Evolutionary conservation across 1,139 yeast species (phyloP).

Genomic region (Pichia terricola): DNA sequence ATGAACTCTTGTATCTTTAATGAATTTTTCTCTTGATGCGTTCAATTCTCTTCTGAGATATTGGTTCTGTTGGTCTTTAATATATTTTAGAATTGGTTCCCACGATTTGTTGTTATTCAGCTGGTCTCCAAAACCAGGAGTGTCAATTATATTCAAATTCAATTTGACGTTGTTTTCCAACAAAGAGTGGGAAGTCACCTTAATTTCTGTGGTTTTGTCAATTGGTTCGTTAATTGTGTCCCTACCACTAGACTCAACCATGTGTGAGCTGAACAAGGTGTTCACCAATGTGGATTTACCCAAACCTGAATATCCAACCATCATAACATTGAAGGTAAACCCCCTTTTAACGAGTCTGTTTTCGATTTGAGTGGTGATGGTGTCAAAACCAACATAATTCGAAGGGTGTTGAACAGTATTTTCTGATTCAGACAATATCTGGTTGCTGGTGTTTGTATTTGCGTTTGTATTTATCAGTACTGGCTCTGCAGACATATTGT

Average conservation of each 20-base stretch:
- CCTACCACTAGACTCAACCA: constrained; percentile 69
- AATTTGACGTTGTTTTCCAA: constrained; percentile 82
- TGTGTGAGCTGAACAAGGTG: constrained; percentile 78
- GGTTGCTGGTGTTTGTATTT: no score
- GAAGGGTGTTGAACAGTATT: constrained; percentile 28
- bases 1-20: constrained; percentile 90
- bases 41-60: constrained; percentile 92
- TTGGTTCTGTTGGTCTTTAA: constrained; percentile 92
- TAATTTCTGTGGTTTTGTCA: constrained; percentile 82
- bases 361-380: constrained; percentile 92
- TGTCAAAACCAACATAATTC: constrained; percentile 86
- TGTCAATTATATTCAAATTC: constrained; percentile 81
- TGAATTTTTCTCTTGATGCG: constrained; percentile 81
- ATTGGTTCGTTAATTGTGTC: constrained; percentile 57
- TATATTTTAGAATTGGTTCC: constrained; percentile 93
- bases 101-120: constrained; percentile 92
- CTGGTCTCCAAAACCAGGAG: constrained; percentile 97
- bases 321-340: constrained; percentile 88
- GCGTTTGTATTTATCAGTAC: no score
- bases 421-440: not conserved
- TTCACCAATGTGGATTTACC: constrained; percentile 90
- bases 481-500: no score
- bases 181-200: constrained; percentile 58
- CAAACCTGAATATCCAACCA: constrained; percentile 89
- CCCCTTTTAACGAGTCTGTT: constrained; percentile 87